phyloP scores from a whole-genome alignment of 2,329 filamentous ascomycete genomes.

The Rutstroemia sp. region DNA sequence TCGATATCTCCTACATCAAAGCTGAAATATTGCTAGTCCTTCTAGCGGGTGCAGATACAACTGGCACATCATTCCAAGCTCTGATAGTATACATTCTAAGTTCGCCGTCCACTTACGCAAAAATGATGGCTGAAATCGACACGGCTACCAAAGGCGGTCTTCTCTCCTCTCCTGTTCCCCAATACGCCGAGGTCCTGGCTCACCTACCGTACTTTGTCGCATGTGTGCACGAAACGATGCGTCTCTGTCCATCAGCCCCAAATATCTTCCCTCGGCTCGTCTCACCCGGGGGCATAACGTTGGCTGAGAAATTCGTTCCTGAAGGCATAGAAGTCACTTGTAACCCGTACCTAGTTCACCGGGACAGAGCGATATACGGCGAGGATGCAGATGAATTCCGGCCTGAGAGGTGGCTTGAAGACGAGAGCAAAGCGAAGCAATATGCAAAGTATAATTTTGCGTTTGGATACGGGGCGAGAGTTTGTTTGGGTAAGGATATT shows the following conservation, averaged over 20 bases:
- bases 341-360: not conserved
- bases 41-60: slow-evolving; percentile 2
- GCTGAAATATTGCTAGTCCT: slow-evolving; percentile 5
- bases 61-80: not conserved
- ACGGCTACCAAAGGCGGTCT: too few relatives aligned
- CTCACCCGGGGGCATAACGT: not conserved
- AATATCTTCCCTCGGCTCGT: slow-evolving; percentile 2
- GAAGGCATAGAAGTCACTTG: not conserved
- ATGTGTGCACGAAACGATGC: slow-evolving; percentile 3
- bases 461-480: slow-evolving; percentile 4
- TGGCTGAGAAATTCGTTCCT: not conserved
- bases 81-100: not conserved
- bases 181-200: not conserved
- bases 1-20: not conserved
- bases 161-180: not conserved
- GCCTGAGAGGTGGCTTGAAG: slow-evolving; percentile 1
- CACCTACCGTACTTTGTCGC: not conserved
- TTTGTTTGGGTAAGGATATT: slow-evolving; percentile 4
- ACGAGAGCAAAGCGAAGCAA: not conserved
- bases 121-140: not conserved
- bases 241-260: not conserved
- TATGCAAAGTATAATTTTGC: slow-evolving; percentile 4
- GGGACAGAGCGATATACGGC: slow-evolving; percentile 1
- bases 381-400: slow-evolving; percentile 4
- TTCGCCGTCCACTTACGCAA: not conserved